Evolutionary conservation across 2,329 filamentous ascomycete genomes (phyloP), one percentile per base, ranked within the genome.

Genomic region (Teratosphaeriaceae sp.): DNA sequence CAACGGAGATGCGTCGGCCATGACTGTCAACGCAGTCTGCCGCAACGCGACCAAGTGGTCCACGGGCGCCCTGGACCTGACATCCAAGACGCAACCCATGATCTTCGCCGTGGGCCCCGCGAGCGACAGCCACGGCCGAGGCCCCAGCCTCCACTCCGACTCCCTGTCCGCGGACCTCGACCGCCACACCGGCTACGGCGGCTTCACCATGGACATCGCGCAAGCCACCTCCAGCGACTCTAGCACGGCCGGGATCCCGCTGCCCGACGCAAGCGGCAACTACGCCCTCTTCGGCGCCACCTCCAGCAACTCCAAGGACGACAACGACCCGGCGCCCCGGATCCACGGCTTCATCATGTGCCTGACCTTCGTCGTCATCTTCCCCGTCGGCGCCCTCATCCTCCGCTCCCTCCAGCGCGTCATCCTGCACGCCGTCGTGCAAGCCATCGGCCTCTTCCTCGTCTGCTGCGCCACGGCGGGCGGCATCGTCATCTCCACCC

Each of bases 91-190:
- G 0, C 58, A 63, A 6, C 58, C 60, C 1, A 67, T 68, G 61
- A 64, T 67, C 23, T 68, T 64, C 46, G 66, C 65, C 7, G 64
- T 69, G 8, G 66, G 66, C 0, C 56, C 58, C 5, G n/a, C n/a
- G n/a, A n/a, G n/a, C n/a, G n/a, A n/a, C n/a, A 37, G 36, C 38
- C 24, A 16, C 16, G 20, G 22, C 20, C 15, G 20, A 3, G 52
- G 55, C 7, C 23, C 39, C 57, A 16, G 45, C 52, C 38, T 64
- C 57, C 8, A 44, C 3, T 55, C 51, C 18, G 47, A 63, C 33
- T 56, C 57, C 1, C 51, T 41, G 0, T 47, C 54, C 12, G 64
- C 65, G 0, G 49, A 55, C 12, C 51, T 69, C 16, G 49, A 55
- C 26, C 50, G 62, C 1, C 66, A 69, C 43, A 42, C 56, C n/a